phyloP scores from a whole-genome alignment of 352 stramenopile genomes.

The Phytophthora pluvialis region DNA sequence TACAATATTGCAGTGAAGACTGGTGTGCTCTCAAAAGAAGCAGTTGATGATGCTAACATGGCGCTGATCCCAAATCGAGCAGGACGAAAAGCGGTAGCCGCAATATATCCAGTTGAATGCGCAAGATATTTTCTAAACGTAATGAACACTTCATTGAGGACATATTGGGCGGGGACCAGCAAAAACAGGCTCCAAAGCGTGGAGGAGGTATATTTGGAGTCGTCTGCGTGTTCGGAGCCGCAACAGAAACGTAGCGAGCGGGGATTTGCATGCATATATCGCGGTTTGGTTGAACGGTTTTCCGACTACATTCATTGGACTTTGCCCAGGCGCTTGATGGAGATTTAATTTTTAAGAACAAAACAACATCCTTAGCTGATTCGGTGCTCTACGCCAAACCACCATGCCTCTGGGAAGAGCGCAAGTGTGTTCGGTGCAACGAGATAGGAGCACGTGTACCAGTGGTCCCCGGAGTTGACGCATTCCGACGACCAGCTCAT shows the following conservation, averaged over 20 bases:
- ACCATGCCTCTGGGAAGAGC: no score
- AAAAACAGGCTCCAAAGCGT: background rate
- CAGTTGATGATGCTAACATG: background rate
- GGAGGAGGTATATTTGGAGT: conserved; percentile 37
- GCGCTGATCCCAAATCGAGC: background rate
- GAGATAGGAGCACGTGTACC: no score
- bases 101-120: conserved; percentile 26
- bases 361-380: no score
- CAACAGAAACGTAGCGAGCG: conserved; percentile 35
- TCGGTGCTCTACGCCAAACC: no score
- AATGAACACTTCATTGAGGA: conserved; percentile 20
- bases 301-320: no score
- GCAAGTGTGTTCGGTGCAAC: no score
- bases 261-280: conserved; percentile 37
- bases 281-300: conserved; percentile 38
- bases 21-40: background rate
- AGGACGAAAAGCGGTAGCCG: conserved; percentile 19
- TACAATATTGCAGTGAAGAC: background rate
- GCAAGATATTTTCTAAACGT: conserved; percentile 30
- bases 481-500: no score
- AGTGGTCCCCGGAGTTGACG: no score
- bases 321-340: no score
- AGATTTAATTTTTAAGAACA: no score
- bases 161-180: conserved; percentile 29
- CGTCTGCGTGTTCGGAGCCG: conserved; percentile 26